Evolutionary conservation across 148 eudicot species (phyloP), one percentile per base, ranked within the genome.

Genomic region (Suaeda aralocaspica): DNA sequence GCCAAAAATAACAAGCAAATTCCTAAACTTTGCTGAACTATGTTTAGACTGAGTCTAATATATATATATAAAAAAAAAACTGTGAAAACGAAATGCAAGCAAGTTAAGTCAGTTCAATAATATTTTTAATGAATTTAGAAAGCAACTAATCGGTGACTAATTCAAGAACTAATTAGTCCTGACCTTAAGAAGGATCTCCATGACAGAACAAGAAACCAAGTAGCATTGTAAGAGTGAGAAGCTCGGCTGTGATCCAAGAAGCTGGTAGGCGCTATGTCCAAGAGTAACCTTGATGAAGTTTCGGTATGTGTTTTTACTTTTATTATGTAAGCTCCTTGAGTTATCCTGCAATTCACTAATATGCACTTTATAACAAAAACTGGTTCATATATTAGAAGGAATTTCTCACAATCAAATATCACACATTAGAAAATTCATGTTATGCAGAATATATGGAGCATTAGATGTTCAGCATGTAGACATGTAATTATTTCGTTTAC

Each of bases 181-280:
- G 24, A 46, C 48, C 71, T 52, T 33, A 24, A 55, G 15, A 73
- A 56, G n/a, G 50, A 46, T 53, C 28, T 46, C 50, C 28, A 16
- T 25, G 18, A 16, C 28, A 16, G n/a, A 13, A 16, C 24, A 24
- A 16, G 33, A 55, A 68, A 36, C 34, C n/a, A 59, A 26, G 64
- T 34, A 24, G 44, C 59, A 26, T 3, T 19, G 16, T 15, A 58
- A n/a, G 13, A 26, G 19, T 61, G 69, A 73, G 73, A 72, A 72
- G 70, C n/a, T 62, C 31, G 64, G 67, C 24, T 50, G 59, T 14
- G 50, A 55, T 48, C 10, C 45, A 34, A 19, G 49, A 60, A 59
- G 41, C 50, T 45, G 64, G 13, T 56, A 53, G 74, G 67, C 68
- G 55, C 69, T 71, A 85, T 80, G 81, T 77, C 80, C 59, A 85